Base-by-base conservation (phyloP, 805 yeast genomes). In the Saccharomycopsis oosterbeekiorum region DNA sequence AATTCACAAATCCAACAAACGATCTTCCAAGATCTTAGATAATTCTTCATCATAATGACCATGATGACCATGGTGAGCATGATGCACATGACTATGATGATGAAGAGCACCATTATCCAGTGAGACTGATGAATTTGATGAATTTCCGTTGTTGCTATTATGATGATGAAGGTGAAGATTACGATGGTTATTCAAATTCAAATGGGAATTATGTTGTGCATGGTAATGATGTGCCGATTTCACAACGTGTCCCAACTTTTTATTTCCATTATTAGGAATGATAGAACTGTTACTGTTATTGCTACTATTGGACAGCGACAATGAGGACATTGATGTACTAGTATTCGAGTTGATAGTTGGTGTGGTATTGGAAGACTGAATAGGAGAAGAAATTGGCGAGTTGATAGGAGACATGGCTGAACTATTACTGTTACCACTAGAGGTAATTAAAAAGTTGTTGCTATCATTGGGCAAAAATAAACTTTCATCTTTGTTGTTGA, bases 211-310 rank as follows among this genome's bases (percentile, higher is more conserved):
- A 34, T 53, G 50, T 36, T 56, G 63, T 8, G 55, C 42, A 43
- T 62, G 62, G 15, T 57, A 55, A 39, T 58, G 61, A 14, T 59
- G 53, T 9, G 15, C 21, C 8, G 62, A 60, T 40, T 55, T 62
- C 1, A 59, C 24, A 21, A 62, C 56, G 34, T 62, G 65, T 3
- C 65, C 60, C 12, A 62, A 62, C n/a, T 40, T n/a, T 17, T 57
- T 50, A 5, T 47, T 50, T 29, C 34, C 34, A 17, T 19, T 17
- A 17, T 56, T 29, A n/a, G 57, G 11, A 17, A 19, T 34, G 15
- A 50, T n/a, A 37, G 47, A 19, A 21, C 47, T 39, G 10, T 21
- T 19, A 19, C 47, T 39, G 34, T 43, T 55, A 55, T 55, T 55
- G 17, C 21, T 36, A 29, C 47, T 56, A 10, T 42, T 41, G 5